phyloP scores from a whole-genome alignment of 371 early-diverging fungal genomes.

The Mucor mucedo region DNA sequence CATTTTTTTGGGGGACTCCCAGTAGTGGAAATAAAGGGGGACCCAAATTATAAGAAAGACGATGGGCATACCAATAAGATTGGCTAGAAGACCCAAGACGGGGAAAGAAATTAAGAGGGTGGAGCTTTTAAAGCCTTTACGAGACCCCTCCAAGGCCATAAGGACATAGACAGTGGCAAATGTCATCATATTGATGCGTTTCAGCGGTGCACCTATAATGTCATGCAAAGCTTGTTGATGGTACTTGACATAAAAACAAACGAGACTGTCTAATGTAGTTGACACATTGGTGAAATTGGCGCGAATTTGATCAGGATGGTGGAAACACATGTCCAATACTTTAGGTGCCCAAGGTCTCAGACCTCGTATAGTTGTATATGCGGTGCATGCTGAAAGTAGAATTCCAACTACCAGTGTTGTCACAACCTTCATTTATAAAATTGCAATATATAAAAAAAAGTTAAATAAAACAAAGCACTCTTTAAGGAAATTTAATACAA shows the following conservation, averaged over 20 bases:
- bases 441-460: neutral
- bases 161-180: slow-evolving; percentile 23
- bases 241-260: slow-evolving; percentile 24
- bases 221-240: slow-evolving; percentile 22
- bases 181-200: slow-evolving; percentile 16
- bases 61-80: slow-evolving; percentile 17
- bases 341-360: slow-evolving; percentile 20
- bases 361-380: neutral
- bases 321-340: slow-evolving; percentile 24
- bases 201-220: slow-evolving; percentile 15
- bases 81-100: slow-evolving; percentile 19
- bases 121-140: slow-evolving; percentile 21
- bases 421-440: slow-evolving; percentile 6
- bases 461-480: neutral
- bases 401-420: slow-evolving; percentile 7
- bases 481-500: too few species aligned
- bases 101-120: slow-evolving; percentile 22
- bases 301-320: slow-evolving; percentile 23
- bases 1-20: neutral
- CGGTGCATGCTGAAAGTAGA: slow-evolving; percentile 3
- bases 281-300: slow-evolving; percentile 22
- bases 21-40: slow-evolving; percentile 19
- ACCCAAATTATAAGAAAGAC: slow-evolving; percentile 24
- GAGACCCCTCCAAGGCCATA: slow-evolving; percentile 35
- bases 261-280: slow-evolving; percentile 11